These are phyloP conservation scores for Hydnomerulius pinastri DNA, from an alignment of 768 basidiomycete genomes.

Conservation along the genomic window DNA sequence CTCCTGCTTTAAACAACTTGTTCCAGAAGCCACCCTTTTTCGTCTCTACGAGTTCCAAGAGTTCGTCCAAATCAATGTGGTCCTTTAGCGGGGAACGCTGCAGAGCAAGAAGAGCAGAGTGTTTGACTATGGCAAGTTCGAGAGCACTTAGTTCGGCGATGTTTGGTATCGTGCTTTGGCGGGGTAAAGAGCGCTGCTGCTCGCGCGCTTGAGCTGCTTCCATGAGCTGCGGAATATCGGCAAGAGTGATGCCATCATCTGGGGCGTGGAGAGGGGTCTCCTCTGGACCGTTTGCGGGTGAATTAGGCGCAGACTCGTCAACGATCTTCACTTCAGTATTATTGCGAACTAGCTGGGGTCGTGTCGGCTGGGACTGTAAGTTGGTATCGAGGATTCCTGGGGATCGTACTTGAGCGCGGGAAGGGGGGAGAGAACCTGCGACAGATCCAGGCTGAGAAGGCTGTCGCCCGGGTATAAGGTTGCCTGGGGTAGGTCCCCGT, in stretches of 20 bases:
- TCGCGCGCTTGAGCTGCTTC: conserved; percentile 90
- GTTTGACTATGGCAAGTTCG: conserved; percentile 89
- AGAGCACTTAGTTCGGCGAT: conserved; percentile 83
- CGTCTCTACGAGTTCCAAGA: conserved; percentile 87
- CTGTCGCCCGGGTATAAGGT: conserved; percentile 37
- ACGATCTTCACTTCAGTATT: conserved; percentile 90
- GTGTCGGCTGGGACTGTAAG: conserved; percentile 46
- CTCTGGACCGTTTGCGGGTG: conserved; percentile 57
- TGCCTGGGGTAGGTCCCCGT: conserved; percentile 38
- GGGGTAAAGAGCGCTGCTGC: conserved; percentile 80
- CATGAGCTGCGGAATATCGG: conserved; percentile 91
- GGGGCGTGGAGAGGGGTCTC: conserved; percentile 41
- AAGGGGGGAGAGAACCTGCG: conserved; percentile 32
- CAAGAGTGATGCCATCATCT: conserved; percentile 88
- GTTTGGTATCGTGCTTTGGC: conserved; percentile 76
- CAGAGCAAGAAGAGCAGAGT: conserved; percentile 82
- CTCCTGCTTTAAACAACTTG: conserved; percentile 86
- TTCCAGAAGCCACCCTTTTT: conserved; percentile 97
- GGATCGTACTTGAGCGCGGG: conserved; percentile 42
- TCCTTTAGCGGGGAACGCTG: conserved; percentile 78
- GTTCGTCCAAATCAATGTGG: conserved; percentile 87
- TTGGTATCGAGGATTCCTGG: conserved; percentile 38
- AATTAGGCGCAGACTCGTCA: conserved; percentile 75
- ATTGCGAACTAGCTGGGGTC: conserved; percentile 72
- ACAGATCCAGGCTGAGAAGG: conserved; percentile 34